Base-by-base conservation (phyloP, 495 filamentous ascomycete genomes). In the Penicillium turbatum region DNA sequence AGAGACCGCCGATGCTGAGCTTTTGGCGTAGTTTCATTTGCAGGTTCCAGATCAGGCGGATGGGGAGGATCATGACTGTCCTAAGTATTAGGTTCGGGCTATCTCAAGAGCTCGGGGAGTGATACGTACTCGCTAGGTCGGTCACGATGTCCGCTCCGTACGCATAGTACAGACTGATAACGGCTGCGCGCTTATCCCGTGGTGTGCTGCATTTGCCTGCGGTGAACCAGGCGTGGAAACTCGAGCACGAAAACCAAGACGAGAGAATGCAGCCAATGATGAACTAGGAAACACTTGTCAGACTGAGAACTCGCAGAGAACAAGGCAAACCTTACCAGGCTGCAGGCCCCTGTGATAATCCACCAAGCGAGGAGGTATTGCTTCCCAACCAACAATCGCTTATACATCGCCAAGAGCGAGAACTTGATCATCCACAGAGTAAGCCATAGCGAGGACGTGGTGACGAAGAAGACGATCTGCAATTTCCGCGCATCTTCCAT, bases 1-100 rank as follows among this genome's bases (percentile, higher is more conserved):
- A 82, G 11, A 80, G 60, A 15, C 64, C 69, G 10, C 71, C 70
- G 34, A 82, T 66, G 15, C 72, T 77, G 12, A 72, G 12, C 57
- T 80, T 82, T 45, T 79, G 74, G 48, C 63, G 65, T 5, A 48
- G 48, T 19, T 73, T 67, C 34, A 80, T 72, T 38, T 68, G 68
- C 19, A 81, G 62, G 37, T 74, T 72, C 67, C 70, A 74, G 35
- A 80, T 75, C 10, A 81, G 66, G n/a, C 68, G 60, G 41, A 80
- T 51, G 6, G 77, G 77, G 50, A 81, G 69, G 24, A 69, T 65
- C 77, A 81, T 81, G 60, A 81, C 75, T 75, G 55, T 12, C 2
- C 12, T 9, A 15, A 9, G n/a, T 21, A 6, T 39, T 31, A 27
- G 19, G 6, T 45, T 51, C 19, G n/a, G n/a, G 13, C 10, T 8